Base-by-base conservation (phyloP, 116 monocot species). In the Trichopus zeylanicus region DNA sequence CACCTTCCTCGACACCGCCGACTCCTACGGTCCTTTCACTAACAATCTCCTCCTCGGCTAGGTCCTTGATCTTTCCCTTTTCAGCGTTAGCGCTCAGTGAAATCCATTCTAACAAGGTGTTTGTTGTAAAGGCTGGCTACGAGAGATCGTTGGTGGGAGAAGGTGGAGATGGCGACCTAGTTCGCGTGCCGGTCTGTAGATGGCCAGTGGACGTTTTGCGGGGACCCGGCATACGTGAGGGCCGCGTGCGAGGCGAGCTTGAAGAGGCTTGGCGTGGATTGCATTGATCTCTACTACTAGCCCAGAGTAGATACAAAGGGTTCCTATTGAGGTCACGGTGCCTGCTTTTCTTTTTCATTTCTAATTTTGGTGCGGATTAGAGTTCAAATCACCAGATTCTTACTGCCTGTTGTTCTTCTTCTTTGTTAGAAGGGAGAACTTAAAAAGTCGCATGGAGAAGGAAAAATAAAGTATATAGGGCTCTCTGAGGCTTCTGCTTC, bases 311-410 rank as follows among this genome's bases (percentile, higher is more conserved):
- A 92, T 30, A 78, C 83, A 12, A n/a, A 31, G 70, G 2, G 75
- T 92, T 9, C 92, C 87, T 16, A 84, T 92, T 39, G 92, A 92
- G 46, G 78, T 67, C 51, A 87, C 87, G 57, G 91, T 91, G 38
- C 29, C 72, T 64, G 8, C 9, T 20, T 49, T 22, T 20, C 22
- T 24, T 22, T 24, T 49, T 16, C 18, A 42, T 42, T 42, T 4
- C n/a, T 16, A 16, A 13, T 42, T 15, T 42, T 42, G 12, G 13
- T 42, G 13, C 12, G n/a, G 8, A 33, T 33, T 33, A 33, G 32
- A 5, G 4, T 33, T 33, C 8, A 4, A 33, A 33, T 33, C 32
- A 5, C 32, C 8, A 5, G 8, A 33, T 5, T 5, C 8, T 5
- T 5, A 33, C 8, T 33, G 32, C 6, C 8, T 33, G 42, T 3